Base-by-base conservation (phyloP, 2,329 filamentous ascomycete genomes). In the Xylaria sp. region DNA sequence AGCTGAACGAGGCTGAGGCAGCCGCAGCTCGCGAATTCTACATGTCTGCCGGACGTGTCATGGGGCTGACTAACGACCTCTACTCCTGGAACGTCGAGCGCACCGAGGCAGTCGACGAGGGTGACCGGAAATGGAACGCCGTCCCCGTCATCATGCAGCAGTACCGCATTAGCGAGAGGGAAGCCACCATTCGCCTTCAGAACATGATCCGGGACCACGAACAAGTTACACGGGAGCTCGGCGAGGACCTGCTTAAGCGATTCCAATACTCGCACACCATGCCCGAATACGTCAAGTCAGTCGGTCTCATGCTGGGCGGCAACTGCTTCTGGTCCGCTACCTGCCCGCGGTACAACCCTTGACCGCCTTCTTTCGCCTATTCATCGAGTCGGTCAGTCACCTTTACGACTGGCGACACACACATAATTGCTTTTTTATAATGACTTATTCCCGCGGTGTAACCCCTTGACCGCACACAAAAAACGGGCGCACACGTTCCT, bases 31-130 rank as follows among this genome's bases (percentile, higher is more conserved):
- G 57, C 55, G 58, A 59, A 7, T 66, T 66, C 55, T 63, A 63
- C 58, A 57, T 62, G 57, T 66, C 64, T 10, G 62, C 64, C 10
- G 64, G 64, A 16, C 64, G 64, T 49, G 64, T 66, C 0, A 66
- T 66, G 64, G 64, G 62, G 8, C 18, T 66, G 48, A 66, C 64
- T 52, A 66, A 66, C 52, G 64, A 66, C 46, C 62, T 66, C 19
- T 66, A 66, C 57, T 66, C 64, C 16, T 66, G 64, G 64, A 66
- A 64, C 47, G 64, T 66, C 44, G 64, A 66, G 55, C 51, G 64
- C 6, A 66, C 59, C 8, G 64, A 66, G 39, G 47, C 47, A 6
- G 46, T 61, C n/a, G 62, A 63, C 8, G n/a, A 50, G 5, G 62
- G 23, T 2, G 63, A 65, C 39, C 62, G 64, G 35, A 64, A 66